These are phyloP conservation scores for Salvia splendens DNA, from an alignment of 257 asterid genomes.

Conservation along the genomic window DNA sequence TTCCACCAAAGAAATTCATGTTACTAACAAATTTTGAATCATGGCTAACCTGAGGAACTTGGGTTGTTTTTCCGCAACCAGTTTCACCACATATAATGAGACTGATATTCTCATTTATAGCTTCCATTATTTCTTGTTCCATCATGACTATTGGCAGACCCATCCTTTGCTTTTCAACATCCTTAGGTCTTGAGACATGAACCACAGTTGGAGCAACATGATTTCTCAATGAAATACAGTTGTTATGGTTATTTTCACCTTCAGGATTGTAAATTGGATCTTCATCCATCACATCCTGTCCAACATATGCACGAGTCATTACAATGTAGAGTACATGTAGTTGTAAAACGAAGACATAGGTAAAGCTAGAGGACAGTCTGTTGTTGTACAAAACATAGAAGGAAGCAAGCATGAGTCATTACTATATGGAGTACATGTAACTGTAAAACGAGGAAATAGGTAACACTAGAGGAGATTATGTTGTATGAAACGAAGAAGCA, in stretches of 20 bases:
- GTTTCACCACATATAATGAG: constrained; percentile 95
- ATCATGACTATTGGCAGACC: constrained; percentile 90
- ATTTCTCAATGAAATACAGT: constrained; percentile 33
- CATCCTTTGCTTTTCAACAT: constrained; percentile 67
- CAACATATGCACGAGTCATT: constrained; percentile 23
- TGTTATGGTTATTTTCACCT: constrained; percentile 32
- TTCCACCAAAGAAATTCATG: constrained; percentile 7
- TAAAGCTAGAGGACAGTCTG: background rate
- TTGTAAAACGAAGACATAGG: background rate
- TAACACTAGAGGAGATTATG: background rate
- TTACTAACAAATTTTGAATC: constrained; percentile 11
- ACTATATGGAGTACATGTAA: constrained; percentile 10
- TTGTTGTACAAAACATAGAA: too few species aligned
- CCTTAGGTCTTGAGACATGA: constrained; percentile 73
- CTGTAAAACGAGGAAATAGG: background rate
- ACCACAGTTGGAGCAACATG: constrained; percentile 60
- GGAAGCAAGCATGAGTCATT: constrained; percentile 26
- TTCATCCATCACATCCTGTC: constrained; percentile 45
- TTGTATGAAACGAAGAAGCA: background rate
- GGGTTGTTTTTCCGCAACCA: constrained; percentile 98
- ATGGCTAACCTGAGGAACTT: constrained; percentile 90
- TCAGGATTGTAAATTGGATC: constrained; percentile 31
- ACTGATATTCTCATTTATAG: constrained; percentile 62
- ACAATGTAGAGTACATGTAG: constrained; percentile 10
- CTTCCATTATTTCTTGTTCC: constrained; percentile 99